Evolutionary conservation across 2,329 filamentous ascomycete species (phyloP).

Genomic region (Chaetomiaceae sp.): DNA sequence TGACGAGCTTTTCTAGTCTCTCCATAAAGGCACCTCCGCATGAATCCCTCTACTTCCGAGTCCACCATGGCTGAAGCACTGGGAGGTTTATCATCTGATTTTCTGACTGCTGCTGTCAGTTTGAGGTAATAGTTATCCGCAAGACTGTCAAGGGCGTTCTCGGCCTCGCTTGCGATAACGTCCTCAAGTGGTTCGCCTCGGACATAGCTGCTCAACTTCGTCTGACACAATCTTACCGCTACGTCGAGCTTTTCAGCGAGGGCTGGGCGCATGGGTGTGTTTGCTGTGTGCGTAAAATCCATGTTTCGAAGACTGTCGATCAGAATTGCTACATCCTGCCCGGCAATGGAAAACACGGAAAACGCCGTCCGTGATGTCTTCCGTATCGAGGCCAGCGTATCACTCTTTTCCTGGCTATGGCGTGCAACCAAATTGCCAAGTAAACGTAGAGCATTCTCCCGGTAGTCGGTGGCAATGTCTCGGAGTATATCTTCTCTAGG

Average conservation of each 20-base stretch:
- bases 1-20: background rate
- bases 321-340: slow-evolving; percentile 4
- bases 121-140: background rate
- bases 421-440: slow-evolving; percentile 13
- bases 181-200: background rate
- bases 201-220: background rate
- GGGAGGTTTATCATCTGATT: background rate
- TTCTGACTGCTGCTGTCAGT: background rate
- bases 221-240: slow-evolving; percentile 3
- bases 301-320: slow-evolving; percentile 7
- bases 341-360: slow-evolving; percentile 7
- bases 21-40: slow-evolving; percentile 2
- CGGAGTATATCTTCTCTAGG: slow-evolving; percentile 17
- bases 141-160: background rate
- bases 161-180: background rate
- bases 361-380: slow-evolving; percentile 8
- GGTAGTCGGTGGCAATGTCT: slow-evolving; percentile 20
- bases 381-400: background rate
- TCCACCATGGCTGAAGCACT: background rate
- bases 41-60: slow-evolving; percentile 1
- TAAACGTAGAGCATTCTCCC: slow-evolving; percentile 13
- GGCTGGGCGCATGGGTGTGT: background rate
- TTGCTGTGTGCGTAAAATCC: background rate
- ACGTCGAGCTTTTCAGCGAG: slow-evolving; percentile 14
- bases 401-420: slow-evolving; percentile 10